Percentiles rank a stretch among this genome's conserved stretches.
Evolutionary conservation across 805 yeast genomes (phyloP).

Genomic region (Hyphopichia homilentoma): DNA sequence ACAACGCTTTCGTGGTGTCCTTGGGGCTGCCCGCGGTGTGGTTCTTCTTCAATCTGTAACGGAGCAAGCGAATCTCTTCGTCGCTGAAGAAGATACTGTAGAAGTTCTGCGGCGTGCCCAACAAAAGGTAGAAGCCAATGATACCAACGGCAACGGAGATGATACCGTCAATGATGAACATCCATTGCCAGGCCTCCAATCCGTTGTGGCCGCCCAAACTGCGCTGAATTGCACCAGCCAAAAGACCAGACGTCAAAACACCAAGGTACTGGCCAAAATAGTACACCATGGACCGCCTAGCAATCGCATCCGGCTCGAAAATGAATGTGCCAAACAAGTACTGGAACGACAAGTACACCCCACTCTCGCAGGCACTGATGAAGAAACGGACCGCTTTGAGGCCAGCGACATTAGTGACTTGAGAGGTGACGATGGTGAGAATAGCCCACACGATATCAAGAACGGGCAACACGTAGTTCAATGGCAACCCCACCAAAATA

Average conservation of each 20-base stretch:
- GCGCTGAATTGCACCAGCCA: slow-evolving; percentile 53
- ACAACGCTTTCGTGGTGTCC: slow-evolving; percentile 29
- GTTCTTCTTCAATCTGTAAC: slow-evolving; percentile 22
- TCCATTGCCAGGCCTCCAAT: slow-evolving; percentile 69
- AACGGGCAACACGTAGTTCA: slow-evolving; percentile 49
- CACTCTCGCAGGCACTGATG: slow-evolving; percentile 67
- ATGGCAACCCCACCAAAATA: slow-evolving; percentile 51
- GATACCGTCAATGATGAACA: slow-evolving; percentile 61
- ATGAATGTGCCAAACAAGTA: slow-evolving; percentile 47
- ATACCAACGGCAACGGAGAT: slow-evolving; percentile 57
- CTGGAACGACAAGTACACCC: slow-evolving; percentile 39
- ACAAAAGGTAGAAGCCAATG: slow-evolving; percentile 51
- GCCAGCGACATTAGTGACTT: slow-evolving; percentile 45
- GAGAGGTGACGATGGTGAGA: slow-evolving; percentile 55
- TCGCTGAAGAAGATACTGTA: slow-evolving; percentile 31
- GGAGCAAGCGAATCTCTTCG: slow-evolving; percentile 32
- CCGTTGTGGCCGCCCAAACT: slow-evolving; percentile 49
- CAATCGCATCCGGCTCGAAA: slow-evolving; percentile 1
- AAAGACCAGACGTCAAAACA: slow-evolving; percentile 55
- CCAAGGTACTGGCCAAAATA: slow-evolving; percentile 65
- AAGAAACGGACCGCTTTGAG: slow-evolving; percentile 63
- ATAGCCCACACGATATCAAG: slow-evolving; percentile 68
- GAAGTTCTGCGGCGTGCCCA: slow-evolving; percentile 59
- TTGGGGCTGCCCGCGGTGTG: slow-evolving; percentile 18
- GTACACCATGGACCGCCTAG: slow-evolving; percentile 27